These are phyloP conservation scores for Clarkia xantiana DNA, from an alignment of 345 rosid genomes.

Conservation along the genomic window DNA sequence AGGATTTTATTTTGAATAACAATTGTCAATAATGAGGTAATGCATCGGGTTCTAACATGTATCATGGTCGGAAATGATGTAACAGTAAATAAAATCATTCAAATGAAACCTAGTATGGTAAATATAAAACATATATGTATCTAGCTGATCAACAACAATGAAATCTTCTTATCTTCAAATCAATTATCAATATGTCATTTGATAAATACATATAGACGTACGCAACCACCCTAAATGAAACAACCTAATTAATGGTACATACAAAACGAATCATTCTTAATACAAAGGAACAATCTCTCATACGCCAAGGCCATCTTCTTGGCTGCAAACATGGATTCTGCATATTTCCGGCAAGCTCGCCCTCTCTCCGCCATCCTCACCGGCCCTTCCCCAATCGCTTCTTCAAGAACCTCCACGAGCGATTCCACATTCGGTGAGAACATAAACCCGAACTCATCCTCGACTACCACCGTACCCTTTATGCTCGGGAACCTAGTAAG, in stretches of 20 bases:
- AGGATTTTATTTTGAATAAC: too few relatives aligned
- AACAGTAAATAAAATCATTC: too few relatives aligned
- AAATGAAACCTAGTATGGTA: too few relatives aligned
- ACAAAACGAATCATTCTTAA: conserved; percentile 58
- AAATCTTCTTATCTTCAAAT: too few relatives aligned
- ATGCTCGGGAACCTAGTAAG: conserved; percentile 86
- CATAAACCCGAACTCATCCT: conserved; percentile 75
- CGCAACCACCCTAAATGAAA: too few relatives aligned
- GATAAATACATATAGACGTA: too few relatives aligned
- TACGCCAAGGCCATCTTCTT: conserved; percentile 84
- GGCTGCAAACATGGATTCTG: conserved; percentile 69
- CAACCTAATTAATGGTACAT: conserved; percentile 35
- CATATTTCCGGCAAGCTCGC: conserved; percentile 48
- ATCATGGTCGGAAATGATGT: too few relatives aligned
- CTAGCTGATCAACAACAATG: too few relatives aligned
- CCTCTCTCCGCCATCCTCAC: conserved; percentile 60
- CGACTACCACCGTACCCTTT: conserved; percentile 67
- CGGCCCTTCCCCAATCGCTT: conserved; percentile 46
- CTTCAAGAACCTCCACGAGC: conserved; percentile 38
- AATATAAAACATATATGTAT: too few relatives aligned
- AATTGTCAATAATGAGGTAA: too few relatives aligned
- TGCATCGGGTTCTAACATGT: too few relatives aligned
- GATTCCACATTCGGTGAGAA: conserved; percentile 83
- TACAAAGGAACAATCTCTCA: conserved; percentile 79
- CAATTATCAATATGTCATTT: too few relatives aligned